Percentiles rank a stretch among this genome's conserved stretches.
Conservation (phyloP, 2,329 filamentous ascomycete genomes). For the Geosmithia flava region DNA sequence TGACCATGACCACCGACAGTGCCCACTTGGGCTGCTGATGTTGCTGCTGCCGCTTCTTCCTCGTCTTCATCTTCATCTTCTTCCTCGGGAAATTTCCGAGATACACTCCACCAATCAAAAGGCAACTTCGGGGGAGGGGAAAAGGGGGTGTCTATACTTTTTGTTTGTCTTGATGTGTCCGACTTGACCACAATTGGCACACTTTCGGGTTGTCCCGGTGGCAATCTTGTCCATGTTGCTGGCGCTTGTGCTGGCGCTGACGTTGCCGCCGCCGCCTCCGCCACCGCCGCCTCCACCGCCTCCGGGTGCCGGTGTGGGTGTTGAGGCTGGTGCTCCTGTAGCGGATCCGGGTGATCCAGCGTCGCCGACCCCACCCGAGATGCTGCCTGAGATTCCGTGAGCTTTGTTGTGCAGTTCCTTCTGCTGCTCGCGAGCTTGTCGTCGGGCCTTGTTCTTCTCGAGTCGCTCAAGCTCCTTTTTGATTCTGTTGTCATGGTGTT, state of each 20-base stretch:
- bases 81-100: conserved; percentile 1
- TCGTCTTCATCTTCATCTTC: not conserved
- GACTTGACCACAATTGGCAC: conserved; percentile 91
- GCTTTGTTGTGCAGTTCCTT: conserved; percentile 51
- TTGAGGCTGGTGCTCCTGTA: conserved; percentile 12
- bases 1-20: not conserved
- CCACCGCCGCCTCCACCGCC: too few species aligned
- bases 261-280: not conserved
- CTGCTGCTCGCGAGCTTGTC: conserved; percentile 80
- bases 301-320: not conserved
- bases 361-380: conserved; percentile 8
- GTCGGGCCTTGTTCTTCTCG: conserved; percentile 81
- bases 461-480: conserved; percentile 65
- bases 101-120: conserved; percentile 19
- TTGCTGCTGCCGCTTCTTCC: conserved; percentile 3
- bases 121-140: conserved; percentile 13
- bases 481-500: conserved; percentile 16
- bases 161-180: conserved; percentile 99
- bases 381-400: conserved; percentile 10
- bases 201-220: conserved; percentile 73
- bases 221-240: conserved; percentile 32
- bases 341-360: conserved; percentile 35
- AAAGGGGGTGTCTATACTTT: conserved; percentile 50
- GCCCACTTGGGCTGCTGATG: not conserved
- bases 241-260: conserved; percentile 5